Base-by-base conservation (phyloP, 208 protist genomes). In the Trypanosoma theileri region DNA sequence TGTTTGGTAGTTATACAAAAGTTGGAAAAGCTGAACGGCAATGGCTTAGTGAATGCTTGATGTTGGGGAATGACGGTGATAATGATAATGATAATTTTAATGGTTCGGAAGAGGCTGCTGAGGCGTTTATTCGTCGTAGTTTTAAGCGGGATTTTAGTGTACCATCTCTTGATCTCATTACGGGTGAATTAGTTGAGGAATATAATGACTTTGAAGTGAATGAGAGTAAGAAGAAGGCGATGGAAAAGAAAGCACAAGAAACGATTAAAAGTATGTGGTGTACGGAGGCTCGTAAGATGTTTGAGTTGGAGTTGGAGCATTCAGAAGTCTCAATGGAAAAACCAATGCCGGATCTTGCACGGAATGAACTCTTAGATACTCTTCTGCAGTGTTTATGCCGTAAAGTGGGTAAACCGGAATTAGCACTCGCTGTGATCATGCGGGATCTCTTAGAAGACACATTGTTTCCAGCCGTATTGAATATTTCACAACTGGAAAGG, bases 131-230 rank as follows among this genome's bases (percentile, higher is more conserved):
- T 59, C 81, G 90, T n/a, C 73, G 79, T 10, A 86, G 77, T 24
- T 95, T 86, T 63, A 85, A 85, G n/a, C 69, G 87, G 0, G 86
- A 95, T 58, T 17, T 89, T 11, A 59, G 62, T 12, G 59, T 91
- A 10, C 85, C 86, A 1, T 84, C 62, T 10, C 28, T 44, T 3
- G 77, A 66, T 0, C 64, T 89, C 21, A 48, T 65, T 0, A 64
- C 50, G 19, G 71, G 64, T 4, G 54, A 42, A 3, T 57, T 73
- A 19, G 51, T 85, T 54, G 70, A 71, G 4, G 81, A 88, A 51
- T 93, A 93, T 55, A 59, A 77, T 3, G 74, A 65, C 17, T 86
- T 81, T 69, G 90, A 95, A 54, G 73, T 91, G 19, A 84, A 91
- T 35, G 82, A 89, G 35, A 64, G 58, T 1, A 92, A 92, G 60